Conservation (phyloP, 768 basidiomycete species). For the Collybia sp. region DNA sequence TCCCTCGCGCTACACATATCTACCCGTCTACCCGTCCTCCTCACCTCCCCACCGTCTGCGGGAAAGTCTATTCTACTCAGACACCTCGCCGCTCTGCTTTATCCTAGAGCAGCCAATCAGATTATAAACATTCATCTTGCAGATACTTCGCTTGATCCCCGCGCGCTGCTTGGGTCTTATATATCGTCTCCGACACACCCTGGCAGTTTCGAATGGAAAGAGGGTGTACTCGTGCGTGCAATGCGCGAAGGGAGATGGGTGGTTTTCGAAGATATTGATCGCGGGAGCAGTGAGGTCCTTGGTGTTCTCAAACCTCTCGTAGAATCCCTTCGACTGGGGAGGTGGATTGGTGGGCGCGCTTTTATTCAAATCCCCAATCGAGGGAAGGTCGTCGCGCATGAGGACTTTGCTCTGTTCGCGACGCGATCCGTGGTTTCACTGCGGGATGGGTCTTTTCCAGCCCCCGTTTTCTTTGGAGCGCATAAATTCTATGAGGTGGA, state of each 20-base stretch:
- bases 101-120: conserved; percentile 57
- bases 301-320: conserved; percentile 82
- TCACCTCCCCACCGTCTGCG: conserved; percentile 83
- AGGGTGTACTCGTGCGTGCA: conserved; percentile 86
- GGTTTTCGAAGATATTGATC: conserved; percentile 89
- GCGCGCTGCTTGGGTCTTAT: conserved; percentile 90
- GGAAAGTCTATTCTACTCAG: conserved; percentile 82
- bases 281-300: conserved; percentile 85
- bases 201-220: conserved; percentile 94
- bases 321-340: conserved; percentile 63
- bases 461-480: conserved; percentile 75
- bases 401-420: conserved; percentile 84
- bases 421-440: conserved; percentile 67
- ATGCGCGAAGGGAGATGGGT: conserved; percentile 92
- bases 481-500: conserved; percentile 78
- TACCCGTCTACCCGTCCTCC: conserved; percentile 68
- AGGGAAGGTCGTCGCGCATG: conserved; percentile 69
- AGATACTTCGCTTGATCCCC: conserved; percentile 92
- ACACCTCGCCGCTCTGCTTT: conserved; percentile 66
- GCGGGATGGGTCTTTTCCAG: conserved; percentile 40
- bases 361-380: conserved; percentile 69
- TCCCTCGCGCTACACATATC: conserved; percentile 61
- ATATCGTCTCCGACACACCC: conserved; percentile 79
- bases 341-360: conserved; percentile 73
- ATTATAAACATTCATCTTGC: conserved; percentile 87